Evolutionary conservation across 805 yeast genomes (phyloP).

Genomic region (Candida nemodendra): DNA sequence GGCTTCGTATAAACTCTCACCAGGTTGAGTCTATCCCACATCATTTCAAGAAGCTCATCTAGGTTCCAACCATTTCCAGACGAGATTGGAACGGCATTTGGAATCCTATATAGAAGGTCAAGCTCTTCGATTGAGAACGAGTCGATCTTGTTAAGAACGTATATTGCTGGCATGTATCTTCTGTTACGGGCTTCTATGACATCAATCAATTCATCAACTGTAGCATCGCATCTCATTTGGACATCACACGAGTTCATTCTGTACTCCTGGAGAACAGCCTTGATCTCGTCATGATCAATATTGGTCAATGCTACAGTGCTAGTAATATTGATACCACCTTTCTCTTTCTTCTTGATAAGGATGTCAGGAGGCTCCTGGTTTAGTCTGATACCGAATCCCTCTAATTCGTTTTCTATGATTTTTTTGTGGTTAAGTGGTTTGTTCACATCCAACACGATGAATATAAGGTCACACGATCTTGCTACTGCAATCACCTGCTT

Average conservation of each 20-base stretch:
- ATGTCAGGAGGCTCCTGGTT: constrained; percentile 94
- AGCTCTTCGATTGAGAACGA: constrained; percentile 92
- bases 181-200: constrained; percentile 87
- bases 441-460: constrained; percentile 92
- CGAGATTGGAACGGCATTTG: constrained; percentile 95
- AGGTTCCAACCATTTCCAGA: constrained; percentile 96
- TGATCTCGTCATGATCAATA: constrained; percentile 87
- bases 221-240: constrained; percentile 95
- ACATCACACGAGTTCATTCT: constrained; percentile 94
- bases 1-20: constrained; percentile 98
- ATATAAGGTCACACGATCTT: constrained; percentile 91
- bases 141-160: constrained; percentile 94
- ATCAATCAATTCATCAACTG: constrained; percentile 95
- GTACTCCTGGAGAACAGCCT: constrained; percentile 95
- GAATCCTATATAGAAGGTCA: constrained; percentile 85
- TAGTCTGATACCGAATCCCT: constrained; percentile 95
- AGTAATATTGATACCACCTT: constrained; percentile 93
- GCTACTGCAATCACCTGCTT: constrained; percentile 98
- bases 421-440: constrained; percentile 94
- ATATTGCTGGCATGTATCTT: constrained; percentile 92
- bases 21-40: constrained; percentile 91
- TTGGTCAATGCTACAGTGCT: constrained; percentile 91
- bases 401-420: constrained; percentile 91
- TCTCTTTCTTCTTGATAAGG: constrained; percentile 85
- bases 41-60: constrained; percentile 87